These are phyloP conservation scores for Vaccinium darrowii DNA, from an alignment of 148 eudicot species.

Conservation along the genomic window DNA sequence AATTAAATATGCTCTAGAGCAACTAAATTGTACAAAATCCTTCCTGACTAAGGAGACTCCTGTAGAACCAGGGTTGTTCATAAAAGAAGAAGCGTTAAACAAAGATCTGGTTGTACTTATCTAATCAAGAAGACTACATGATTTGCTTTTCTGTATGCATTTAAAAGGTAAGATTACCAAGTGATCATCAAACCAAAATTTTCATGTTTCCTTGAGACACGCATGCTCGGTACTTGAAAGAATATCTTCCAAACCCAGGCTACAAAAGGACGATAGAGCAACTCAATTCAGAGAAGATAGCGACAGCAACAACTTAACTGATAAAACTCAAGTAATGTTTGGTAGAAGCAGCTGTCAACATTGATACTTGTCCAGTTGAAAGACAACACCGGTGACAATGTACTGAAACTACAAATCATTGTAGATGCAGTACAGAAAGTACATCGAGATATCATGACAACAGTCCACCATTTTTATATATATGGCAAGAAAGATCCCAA, in stretches of 20 bases:
- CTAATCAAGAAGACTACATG: neutral
- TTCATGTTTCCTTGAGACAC: neutral
- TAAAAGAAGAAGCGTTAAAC: neutral
- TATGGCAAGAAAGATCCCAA: constrained; percentile 9
- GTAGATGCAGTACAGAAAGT: neutral
- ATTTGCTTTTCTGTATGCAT: neutral
- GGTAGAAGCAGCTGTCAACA: neutral
- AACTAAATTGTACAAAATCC: neutral
- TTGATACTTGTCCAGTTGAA: too few species aligned
- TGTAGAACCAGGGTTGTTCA: neutral
- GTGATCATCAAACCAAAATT: neutral
- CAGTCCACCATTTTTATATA: neutral
- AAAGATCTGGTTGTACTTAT: neutral
- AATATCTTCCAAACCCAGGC: neutral
- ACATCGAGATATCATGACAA: neutral
- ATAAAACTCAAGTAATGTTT: too few species aligned
- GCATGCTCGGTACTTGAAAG: neutral
- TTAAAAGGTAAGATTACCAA: neutral
- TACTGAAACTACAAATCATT: neutral
- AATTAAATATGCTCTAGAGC: neutral
- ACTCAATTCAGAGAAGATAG: neutral
- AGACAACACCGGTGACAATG: neutral
- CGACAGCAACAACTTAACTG: too few species aligned
- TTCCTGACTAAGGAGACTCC: neutral
- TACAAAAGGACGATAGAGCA: neutral